A percentile compares a stretch with the other conserved stretches of the same genome.
Conservation (phyloP, 495 filamentous ascomycete genomes). For the Penicillium tannophilum region DNA sequence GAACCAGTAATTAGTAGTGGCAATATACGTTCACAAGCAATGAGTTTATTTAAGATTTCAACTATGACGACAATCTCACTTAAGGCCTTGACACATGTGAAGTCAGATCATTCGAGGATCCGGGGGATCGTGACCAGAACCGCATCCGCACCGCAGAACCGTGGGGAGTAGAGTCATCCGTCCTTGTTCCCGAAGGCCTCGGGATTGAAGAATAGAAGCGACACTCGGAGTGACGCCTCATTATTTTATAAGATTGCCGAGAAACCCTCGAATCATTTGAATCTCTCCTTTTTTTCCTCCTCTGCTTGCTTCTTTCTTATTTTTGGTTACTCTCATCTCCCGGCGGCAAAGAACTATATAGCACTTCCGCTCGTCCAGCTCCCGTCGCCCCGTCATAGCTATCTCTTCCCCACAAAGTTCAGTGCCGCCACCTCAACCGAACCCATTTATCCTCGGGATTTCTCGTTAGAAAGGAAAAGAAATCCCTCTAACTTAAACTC, state of each 20-base stretch:
- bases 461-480: conserved; percentile 5
- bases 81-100: conserved; percentile 22
- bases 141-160: not conserved
- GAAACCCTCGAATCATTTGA: conserved; percentile 15
- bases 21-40: conserved; percentile 14
- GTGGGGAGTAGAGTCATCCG: conserved; percentile 9
- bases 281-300: conserved; percentile 3
- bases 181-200: conserved; percentile 36
- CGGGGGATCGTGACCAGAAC: conserved; percentile 3
- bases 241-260: conserved; percentile 17
- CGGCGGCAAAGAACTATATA: conserved; percentile 3
- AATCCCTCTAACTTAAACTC: not conserved
- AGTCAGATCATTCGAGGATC: conserved; percentile 23
- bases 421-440: conserved; percentile 38
- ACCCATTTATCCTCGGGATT: conserved; percentile 13
- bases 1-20: not conserved
- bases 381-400: conserved; percentile 45
- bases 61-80: conserved; percentile 23
- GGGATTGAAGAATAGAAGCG: conserved; percentile 21
- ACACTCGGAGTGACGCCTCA: conserved; percentile 13
- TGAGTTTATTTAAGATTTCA: not conserved
- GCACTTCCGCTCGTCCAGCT: conserved; percentile 49
- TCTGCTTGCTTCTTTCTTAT: not conserved
- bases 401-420: conserved; percentile 28
- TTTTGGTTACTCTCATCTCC: not conserved